Percentiles rank a stretch among this genome's conserved stretches.
Evolutionary conservation across 2,329 filamentous ascomycete genomes (phyloP).

Genomic region (Hypoxylon sp.): DNA sequence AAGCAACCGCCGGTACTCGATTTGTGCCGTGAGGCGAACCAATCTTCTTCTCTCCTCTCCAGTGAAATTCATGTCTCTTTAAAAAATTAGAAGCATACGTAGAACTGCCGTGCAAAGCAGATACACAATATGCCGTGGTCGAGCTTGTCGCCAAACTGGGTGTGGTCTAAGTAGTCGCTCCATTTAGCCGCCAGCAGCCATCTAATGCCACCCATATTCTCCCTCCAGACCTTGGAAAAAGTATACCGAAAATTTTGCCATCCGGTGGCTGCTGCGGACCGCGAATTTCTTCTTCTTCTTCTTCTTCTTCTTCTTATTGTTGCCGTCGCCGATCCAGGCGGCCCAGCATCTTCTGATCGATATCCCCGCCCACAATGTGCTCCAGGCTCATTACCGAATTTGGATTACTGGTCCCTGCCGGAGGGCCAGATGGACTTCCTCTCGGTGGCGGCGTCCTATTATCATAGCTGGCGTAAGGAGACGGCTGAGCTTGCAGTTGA

Average conservation of each 20-base stretch:
- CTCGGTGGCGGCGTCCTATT: constrained; percentile 55
- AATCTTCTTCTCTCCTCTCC: constrained; percentile 48
- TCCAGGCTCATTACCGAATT: constrained; percentile 66
- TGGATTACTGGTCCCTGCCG: constrained; percentile 52
- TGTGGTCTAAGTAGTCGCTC: constrained; percentile 41
- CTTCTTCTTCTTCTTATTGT: constrained; percentile 9
- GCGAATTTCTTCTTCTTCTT: constrained; percentile 6
- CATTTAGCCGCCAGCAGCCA: constrained; percentile 41
- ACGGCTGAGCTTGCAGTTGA: constrained; percentile 47
- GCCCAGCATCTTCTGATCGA: constrained; percentile 67
- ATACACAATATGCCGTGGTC: constrained; percentile 45
- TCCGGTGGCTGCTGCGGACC: constrained; percentile 21
- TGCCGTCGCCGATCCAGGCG: constrained; percentile 58
- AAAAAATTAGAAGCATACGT: constrained; percentile 35
- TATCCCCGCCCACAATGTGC: constrained; percentile 65
- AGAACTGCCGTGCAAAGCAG: constrained; percentile 36
- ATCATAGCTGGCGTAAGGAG: constrained; percentile 50
- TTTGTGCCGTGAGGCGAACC: constrained; percentile 54
- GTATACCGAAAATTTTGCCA: constrained; percentile 26
- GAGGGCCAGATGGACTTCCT: constrained; percentile 54
- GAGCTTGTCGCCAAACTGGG: constrained; percentile 49
- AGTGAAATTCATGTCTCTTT: constrained; percentile 26
- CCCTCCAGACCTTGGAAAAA: constrained; percentile 10
- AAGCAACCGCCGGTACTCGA: constrained; percentile 43
- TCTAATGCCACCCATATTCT: constrained; percentile 28